Evolutionary conservation across 192 early-diverging fungal genomes (phyloP).

Genomic region (Coemansia sp.): DNA sequence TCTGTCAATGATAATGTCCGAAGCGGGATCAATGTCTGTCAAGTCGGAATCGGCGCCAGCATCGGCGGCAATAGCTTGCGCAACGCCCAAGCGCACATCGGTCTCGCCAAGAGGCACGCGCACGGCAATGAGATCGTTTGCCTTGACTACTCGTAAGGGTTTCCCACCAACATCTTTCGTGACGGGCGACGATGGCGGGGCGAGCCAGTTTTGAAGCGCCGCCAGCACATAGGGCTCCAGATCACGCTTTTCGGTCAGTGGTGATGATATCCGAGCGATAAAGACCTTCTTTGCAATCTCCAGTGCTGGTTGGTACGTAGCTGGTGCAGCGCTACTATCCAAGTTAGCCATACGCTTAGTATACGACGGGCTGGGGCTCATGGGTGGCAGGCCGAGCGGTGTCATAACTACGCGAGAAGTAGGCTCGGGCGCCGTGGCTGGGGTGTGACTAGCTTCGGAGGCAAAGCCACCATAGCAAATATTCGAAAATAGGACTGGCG

Average conservation of each 20-base stretch:
- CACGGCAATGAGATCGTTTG: conserved; percentile 49
- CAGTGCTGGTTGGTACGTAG: conserved; percentile 29
- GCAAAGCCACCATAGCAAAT: not conserved
- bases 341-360: conserved; percentile 4
- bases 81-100: conserved; percentile 35
- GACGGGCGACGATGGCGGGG: not conserved
- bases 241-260: conserved; percentile 50
- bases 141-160: conserved; percentile 39
- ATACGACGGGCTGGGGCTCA: conserved; percentile 24
- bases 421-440: not conserved
- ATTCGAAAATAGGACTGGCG: conserved; percentile 44
- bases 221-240: conserved; percentile 39
- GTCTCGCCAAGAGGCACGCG: conserved; percentile 39
- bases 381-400: conserved; percentile 38
- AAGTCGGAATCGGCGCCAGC: conserved; percentile 9
- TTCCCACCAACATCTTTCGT: not conserved
- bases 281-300: conserved; percentile 38
- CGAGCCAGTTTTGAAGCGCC: conserved; percentile 47
- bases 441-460: not conserved
- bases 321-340: not conserved
- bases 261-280: conserved; percentile 48
- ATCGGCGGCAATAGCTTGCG: conserved; percentile 23
- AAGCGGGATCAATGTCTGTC: conserved; percentile 8
- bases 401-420: conserved; percentile 16
- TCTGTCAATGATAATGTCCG: conserved; percentile 4